These are phyloP conservation scores for Trichaptum fuscoviolaceum DNA, from an alignment of 768 basidiomycete genomes.

Conservation along the genomic window DNA sequence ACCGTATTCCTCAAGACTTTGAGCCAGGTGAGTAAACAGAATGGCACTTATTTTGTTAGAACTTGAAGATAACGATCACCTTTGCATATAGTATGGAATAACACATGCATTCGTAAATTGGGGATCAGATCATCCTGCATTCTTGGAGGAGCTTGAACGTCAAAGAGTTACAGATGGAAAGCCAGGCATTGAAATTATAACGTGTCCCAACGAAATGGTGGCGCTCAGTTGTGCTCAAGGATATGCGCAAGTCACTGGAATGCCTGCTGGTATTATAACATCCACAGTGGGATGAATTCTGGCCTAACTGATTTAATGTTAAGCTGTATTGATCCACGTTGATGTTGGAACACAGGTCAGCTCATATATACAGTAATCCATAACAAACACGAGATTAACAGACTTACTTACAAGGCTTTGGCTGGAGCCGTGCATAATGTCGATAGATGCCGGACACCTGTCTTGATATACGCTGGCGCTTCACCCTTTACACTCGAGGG, in stretches of 20 bases:
- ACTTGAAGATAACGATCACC: background rate
- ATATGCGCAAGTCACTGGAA: constrained; percentile 59
- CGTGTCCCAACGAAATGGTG: constrained; percentile 74
- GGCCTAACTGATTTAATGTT: background rate
- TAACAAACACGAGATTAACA: background rate
- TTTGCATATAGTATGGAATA: constrained; percentile 36
- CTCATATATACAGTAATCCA: constrained; percentile 1
- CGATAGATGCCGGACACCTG: constrained; percentile 52
- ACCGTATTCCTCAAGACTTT: constrained; percentile 57
- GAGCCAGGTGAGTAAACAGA: constrained; percentile 28
- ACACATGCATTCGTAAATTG: constrained; percentile 72
- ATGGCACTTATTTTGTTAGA: background rate
- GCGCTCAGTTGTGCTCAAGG: constrained; percentile 69
- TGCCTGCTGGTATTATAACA: constrained; percentile 39
- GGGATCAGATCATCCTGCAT: constrained; percentile 70
- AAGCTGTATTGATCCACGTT: constrained; percentile 64
- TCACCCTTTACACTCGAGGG: constrained; percentile 53
- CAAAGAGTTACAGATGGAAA: constrained; percentile 38
- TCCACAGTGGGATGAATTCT: background rate
- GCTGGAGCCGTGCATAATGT: constrained; percentile 73
- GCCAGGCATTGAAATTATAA: constrained; percentile 49
- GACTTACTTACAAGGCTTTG: constrained; percentile 37
- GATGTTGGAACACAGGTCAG: constrained; percentile 63
- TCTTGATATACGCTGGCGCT: constrained; percentile 69
- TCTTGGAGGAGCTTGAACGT: constrained; percentile 63